phyloP scores from a whole-genome alignment of 2,329 filamentous ascomycete species.

The Akanthomyces muscarius region DNA sequence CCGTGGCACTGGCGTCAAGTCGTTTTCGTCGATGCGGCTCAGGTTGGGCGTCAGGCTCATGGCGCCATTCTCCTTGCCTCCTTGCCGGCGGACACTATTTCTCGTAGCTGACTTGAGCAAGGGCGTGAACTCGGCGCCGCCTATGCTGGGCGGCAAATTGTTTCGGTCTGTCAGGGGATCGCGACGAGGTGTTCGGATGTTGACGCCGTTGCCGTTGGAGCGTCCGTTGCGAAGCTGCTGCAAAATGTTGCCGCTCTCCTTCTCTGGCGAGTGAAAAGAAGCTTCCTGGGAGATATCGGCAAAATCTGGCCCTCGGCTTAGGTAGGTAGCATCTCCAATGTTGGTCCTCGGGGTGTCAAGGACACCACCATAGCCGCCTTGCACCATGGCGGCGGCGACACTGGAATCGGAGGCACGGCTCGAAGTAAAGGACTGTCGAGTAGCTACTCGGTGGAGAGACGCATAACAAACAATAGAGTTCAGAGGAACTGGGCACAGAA shows the following conservation, averaged over 20 bases:
- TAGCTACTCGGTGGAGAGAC: conserved; percentile 19
- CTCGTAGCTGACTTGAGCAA: conserved; percentile 76
- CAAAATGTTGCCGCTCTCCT: conserved; percentile 61
- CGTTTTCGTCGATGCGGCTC: conserved; percentile 63
- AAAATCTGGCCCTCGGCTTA: conserved; percentile 66
- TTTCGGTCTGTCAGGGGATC: conserved; percentile 67
- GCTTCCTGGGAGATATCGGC: conserved; percentile 78
- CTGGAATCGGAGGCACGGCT: neutral
- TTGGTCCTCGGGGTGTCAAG: conserved; percentile 87
- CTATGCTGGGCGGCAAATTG: conserved; percentile 63
- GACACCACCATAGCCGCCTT: conserved; percentile 56
- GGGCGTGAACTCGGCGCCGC: conserved; percentile 84
- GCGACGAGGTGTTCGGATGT: conserved; percentile 70
- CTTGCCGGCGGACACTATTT: conserved; percentile 64
- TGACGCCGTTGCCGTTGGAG: conserved; percentile 49
- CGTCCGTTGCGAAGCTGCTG: conserved; percentile 68
- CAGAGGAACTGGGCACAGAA: neutral
- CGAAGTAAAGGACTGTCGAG: conserved; percentile 7
- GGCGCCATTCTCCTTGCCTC: conserved; percentile 59
- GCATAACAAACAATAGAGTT: neutral
- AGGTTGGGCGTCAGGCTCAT: conserved; percentile 65
- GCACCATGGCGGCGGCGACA: conserved; percentile 48
- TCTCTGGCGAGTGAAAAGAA: conserved; percentile 78
- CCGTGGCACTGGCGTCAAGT: conserved; percentile 69
- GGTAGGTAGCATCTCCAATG: conserved; percentile 76